Base-by-base conservation (phyloP, 148 eudicot species). In the Amaranthus palmeri region DNA sequence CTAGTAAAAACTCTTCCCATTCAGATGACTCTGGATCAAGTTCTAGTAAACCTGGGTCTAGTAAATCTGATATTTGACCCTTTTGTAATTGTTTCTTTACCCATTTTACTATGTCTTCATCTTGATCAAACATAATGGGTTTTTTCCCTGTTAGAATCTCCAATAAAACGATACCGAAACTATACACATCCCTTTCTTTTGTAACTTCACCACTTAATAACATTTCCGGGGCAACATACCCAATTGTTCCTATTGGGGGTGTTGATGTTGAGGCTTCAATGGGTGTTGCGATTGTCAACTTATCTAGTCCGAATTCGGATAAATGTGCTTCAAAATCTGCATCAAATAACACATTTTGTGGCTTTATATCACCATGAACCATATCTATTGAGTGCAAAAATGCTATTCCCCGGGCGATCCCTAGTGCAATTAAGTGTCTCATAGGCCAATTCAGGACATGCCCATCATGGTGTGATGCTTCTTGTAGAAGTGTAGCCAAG, bases 251-350 rank as follows among this genome's bases (percentile, higher is more conserved):
- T 4, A 84, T 81, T 14, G 85, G 67, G 4, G 84, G 81, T 10
- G 87, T 58, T 0, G 91, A 85, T 6, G 86, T 57, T 0, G 91
- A 85, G 46, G 88, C 81, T 70, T 84, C 89, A 6, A 81, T 68
- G 10, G 83, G 85, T 7, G 81, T 74, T 0, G 84, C 85, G 13
- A 76, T 66, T 42, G 82, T 83, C 10, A 90, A 60, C 41, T 79
- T 82, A 10, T 90, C 89, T 41, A 90, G 65, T 25, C 96, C 92
- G 14, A 84, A 90, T 50, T 90, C 96, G 0, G 92, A 87, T 11
- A 90, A 71, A 86, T 90, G 96, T 7, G 96, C 96, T 76, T 90
- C 96, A 54, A 90, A 90, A 72, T 90, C 96, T 14, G 96, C 96
- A 77, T 90, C 96, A 68, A 90, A 90, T 10, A 90, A 77, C 48